Conservation (phyloP, 2,329 filamentous ascomycete genomes). For the Trichoderma hamatum region DNA sequence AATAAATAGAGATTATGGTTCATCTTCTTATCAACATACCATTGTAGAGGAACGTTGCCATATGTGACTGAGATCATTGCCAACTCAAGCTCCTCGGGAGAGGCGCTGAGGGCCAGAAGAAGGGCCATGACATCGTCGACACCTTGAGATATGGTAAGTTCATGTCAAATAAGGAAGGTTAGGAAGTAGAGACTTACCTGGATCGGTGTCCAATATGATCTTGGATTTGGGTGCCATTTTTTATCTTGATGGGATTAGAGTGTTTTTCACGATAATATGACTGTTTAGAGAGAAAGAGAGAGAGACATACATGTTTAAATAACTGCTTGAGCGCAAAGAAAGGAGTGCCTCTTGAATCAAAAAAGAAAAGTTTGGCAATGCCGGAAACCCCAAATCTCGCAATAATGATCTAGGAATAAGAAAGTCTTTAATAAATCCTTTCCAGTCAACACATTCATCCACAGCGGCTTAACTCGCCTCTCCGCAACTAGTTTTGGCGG, state of each 20-base stretch:
- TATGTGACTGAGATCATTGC: constrained; percentile 87
- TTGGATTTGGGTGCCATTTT: constrained; percentile 50
- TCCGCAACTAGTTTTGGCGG: not conserved
- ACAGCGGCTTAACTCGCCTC: not conserved
- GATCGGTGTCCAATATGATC: constrained; percentile 93
- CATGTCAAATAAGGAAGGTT: not conserved
- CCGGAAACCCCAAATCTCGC: not conserved
- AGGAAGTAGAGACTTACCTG: not conserved
- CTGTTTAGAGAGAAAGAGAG: not conserved
- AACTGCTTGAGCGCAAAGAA: not conserved
- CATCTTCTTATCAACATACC: constrained; percentile 51
- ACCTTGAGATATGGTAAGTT: constrained; percentile 47
- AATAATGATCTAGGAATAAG: not conserved
- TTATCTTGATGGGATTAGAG: not conserved
- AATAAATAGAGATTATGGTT: not conserved
- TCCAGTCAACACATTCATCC: not conserved
- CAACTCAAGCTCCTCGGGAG: constrained; percentile 82
- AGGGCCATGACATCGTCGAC: constrained; percentile 91
- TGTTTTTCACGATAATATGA: not conserved
- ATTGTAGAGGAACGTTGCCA: constrained; percentile 87
- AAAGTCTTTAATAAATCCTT: not conserved
- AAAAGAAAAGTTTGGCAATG: not conserved
- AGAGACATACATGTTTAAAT: not conserved
- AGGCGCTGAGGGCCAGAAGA: constrained; percentile 80
- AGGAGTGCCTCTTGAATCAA: not conserved